Conservation (phyloP, 305 asterid genomes). For the Stenogyne calaminthoides region DNA sequence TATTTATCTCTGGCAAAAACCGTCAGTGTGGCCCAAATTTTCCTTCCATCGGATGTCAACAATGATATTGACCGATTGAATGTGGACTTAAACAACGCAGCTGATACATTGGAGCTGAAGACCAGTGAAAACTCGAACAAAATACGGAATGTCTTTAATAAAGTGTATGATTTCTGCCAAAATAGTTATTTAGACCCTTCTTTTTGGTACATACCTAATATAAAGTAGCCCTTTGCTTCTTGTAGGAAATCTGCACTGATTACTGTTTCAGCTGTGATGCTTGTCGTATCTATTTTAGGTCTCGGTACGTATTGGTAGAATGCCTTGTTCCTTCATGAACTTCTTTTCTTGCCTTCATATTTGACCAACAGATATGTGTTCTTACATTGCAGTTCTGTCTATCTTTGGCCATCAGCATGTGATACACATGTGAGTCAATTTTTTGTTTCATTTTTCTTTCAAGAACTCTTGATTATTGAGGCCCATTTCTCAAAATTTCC, state of each 20-base stretch:
- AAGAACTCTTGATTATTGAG: neutral
- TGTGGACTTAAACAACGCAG: slow-evolving; percentile 66
- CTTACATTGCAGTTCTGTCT: slow-evolving; percentile 65
- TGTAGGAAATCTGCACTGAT: slow-evolving; percentile 74
- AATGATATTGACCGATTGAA: slow-evolving; percentile 73
- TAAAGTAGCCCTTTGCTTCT: slow-evolving; percentile 30
- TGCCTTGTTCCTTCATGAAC: neutral
- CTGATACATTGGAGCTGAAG: slow-evolving; percentile 65
- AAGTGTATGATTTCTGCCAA: slow-evolving; percentile 61
- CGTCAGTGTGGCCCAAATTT: slow-evolving; percentile 82
- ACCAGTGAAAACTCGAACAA: slow-evolving; percentile 68
- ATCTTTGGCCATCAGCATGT: slow-evolving; percentile 75
- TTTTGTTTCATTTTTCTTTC: neutral
- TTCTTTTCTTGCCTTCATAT: slow-evolving; percentile 4
- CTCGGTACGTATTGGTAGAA: slow-evolving; percentile 60
- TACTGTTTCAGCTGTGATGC: slow-evolving; percentile 77
- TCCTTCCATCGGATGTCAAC: slow-evolving; percentile 85
- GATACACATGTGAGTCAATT: slow-evolving; percentile 65
- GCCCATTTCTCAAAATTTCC: slow-evolving; percentile 8
- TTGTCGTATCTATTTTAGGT: slow-evolving; percentile 74
- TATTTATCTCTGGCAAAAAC: slow-evolving; percentile 82
- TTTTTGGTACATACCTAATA: slow-evolving; percentile 18
- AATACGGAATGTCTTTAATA: slow-evolving; percentile 61
- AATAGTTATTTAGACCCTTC: neutral
- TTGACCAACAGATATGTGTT: slow-evolving; percentile 12